These are phyloP conservation scores for Detonula confervacea DNA, from an alignment of 352 stramenopile species.

Conservation along the genomic window DNA sequence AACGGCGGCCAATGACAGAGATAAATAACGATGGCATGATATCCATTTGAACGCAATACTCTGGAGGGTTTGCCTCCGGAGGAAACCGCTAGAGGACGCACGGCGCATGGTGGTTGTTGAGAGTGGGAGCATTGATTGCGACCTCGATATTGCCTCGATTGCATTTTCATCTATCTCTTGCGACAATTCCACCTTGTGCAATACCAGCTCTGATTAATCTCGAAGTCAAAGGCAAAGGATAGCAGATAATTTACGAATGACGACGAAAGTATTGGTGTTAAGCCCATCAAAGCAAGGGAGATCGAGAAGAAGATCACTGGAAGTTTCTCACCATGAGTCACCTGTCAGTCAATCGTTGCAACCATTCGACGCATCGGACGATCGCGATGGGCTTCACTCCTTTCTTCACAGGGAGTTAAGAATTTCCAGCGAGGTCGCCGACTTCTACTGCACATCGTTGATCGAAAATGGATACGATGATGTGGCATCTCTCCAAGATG, in stretches of 20 bases:
- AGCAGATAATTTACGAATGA: too few relatives aligned
- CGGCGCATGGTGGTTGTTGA: not conserved
- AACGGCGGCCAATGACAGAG: not conserved
- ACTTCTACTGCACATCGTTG: constrained; percentile 46
- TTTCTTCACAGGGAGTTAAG: constrained; percentile 54
- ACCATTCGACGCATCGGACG: constrained; percentile 21
- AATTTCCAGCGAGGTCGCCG: constrained; percentile 47
- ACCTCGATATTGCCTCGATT: too few relatives aligned
- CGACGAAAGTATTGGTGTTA: constrained; percentile 10
- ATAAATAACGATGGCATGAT: not conserved
- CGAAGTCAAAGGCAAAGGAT: too few relatives aligned
- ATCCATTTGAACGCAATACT: constrained; percentile 15
- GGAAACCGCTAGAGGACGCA: not conserved
- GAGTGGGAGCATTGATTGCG: not conserved
- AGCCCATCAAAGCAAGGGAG: constrained; percentile 27
- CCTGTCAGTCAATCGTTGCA: constrained; percentile 18
- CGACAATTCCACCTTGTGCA: too few relatives aligned
- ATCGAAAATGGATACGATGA: constrained; percentile 65
- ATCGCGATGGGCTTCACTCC: constrained; percentile 29
- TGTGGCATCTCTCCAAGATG: constrained; percentile 56
- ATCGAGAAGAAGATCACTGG: constrained; percentile 16
- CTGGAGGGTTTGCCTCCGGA: not conserved
- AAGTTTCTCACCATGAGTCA: constrained; percentile 14
- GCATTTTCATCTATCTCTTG: not conserved
- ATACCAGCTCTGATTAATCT: too few relatives aligned